Conservation (phyloP, 1,284 basidiomycete genomes). For the Cryptococcus sp. region DNA sequence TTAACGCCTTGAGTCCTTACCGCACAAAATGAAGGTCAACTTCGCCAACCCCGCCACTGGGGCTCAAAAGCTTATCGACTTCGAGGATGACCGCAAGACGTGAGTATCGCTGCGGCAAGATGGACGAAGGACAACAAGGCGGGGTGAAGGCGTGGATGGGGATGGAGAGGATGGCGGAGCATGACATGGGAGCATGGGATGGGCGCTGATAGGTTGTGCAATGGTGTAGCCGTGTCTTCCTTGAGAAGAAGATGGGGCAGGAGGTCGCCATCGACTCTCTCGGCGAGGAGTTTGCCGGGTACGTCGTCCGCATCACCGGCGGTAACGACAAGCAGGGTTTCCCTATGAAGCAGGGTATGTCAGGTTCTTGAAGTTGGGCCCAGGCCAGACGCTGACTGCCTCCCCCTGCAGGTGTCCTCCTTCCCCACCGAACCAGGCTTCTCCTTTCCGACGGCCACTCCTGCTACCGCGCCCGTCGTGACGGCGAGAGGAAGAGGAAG, state of each 20-base stretch:
- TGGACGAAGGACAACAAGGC: neutral
- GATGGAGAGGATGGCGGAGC: neutral
- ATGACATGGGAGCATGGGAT: neutral
- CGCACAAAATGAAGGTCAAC: constrained; percentile 83
- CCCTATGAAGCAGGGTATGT: constrained; percentile 99
- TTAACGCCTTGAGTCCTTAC: too few species aligned
- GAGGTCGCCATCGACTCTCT: constrained; percentile 84
- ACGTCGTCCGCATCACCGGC: constrained; percentile 94
- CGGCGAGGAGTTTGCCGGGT: constrained; percentile 96
- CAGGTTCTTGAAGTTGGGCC: constrained; percentile 38
- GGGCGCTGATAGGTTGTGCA: neutral
- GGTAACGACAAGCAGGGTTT: constrained; percentile 64
- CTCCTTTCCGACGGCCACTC: constrained; percentile 95
- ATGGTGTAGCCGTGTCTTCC: constrained; percentile 74
- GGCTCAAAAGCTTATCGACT: constrained; percentile 91
- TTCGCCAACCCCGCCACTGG: constrained; percentile 96
- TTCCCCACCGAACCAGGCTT: constrained; percentile 89
- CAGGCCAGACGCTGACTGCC: neutral
- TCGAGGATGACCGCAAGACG: constrained; percentile 89
- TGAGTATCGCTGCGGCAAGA: constrained; percentile 52
- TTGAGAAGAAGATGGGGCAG: constrained; percentile 93
- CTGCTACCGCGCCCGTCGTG: constrained; percentile 90
- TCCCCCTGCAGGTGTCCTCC: constrained; percentile 85
- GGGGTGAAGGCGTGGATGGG: neutral
- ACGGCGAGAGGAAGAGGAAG: constrained; percentile 97